Percentiles rank a stretch among this genome's conserved stretches.
These are phyloP conservation scores for Corynascus novoguineensis DNA, from an alignment of 495 filamentous ascomycete genomes.

Conservation along the genomic window DNA sequence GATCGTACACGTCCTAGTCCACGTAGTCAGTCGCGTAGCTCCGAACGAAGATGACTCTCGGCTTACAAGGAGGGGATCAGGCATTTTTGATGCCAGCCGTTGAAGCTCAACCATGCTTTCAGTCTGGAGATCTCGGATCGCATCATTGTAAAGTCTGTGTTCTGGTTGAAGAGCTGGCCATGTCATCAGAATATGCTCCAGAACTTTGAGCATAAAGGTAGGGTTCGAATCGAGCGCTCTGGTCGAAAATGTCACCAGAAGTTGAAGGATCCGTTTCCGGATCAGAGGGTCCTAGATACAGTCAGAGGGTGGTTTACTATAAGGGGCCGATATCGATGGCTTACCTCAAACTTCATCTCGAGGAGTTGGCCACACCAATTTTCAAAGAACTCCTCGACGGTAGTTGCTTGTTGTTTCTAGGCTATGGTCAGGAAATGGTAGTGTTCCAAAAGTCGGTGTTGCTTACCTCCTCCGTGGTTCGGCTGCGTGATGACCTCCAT, in stretches of 20 bases:
- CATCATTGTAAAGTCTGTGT: constrained; percentile 72
- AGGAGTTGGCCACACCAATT: constrained; percentile 74
- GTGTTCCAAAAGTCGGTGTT: constrained; percentile 9
- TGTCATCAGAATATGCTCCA: constrained; percentile 84
- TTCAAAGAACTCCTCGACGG: constrained; percentile 65
- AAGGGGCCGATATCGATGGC: not conserved
- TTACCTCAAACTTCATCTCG: constrained; percentile 66
- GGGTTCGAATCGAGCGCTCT: constrained; percentile 72
- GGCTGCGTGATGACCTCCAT: constrained; percentile 57
- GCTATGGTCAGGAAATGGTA: constrained; percentile 7
- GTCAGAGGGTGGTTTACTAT: not conserved
- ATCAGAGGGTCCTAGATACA: constrained; percentile 69
- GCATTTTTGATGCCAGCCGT: constrained; percentile 80
- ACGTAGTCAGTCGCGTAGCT: constrained; percentile 9
- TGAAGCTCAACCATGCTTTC: constrained; percentile 82
- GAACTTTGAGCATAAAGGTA: constrained; percentile 74
- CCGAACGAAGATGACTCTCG: not conserved
- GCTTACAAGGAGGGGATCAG: constrained; percentile 73
- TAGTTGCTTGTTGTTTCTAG: constrained; percentile 55
- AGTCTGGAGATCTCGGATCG: constrained; percentile 80
- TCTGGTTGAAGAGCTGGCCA: constrained; percentile 62
- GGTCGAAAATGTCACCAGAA: constrained; percentile 79
- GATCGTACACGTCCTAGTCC: constrained; percentile 67
- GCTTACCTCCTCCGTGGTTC: constrained; percentile 51
- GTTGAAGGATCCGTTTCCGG: constrained; percentile 73